Evolutionary conservation across 257 asterid genomes (phyloP).

Genomic region (Voacanga thouarsii): DNA sequence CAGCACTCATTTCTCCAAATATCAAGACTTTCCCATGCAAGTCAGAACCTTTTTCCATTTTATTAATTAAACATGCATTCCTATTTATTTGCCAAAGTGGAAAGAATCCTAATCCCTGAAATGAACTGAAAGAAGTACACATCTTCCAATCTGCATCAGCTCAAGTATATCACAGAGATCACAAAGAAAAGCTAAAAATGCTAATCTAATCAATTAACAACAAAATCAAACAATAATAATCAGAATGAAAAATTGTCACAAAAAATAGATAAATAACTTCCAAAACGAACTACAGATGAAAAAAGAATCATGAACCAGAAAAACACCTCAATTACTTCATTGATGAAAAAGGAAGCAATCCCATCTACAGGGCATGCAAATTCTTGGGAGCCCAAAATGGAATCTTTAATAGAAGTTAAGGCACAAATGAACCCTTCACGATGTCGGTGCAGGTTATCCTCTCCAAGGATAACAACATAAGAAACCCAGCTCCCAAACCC

Average conservation of each 20-base stretch:
- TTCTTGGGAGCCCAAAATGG: constrained; percentile 41
- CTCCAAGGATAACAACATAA: constrained; percentile 41
- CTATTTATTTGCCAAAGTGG: background rate
- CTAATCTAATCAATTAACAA: background rate
- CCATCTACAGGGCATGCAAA: constrained; percentile 41
- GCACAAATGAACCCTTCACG: constrained; percentile 52
- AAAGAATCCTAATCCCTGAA: background rate
- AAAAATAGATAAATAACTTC: background rate
- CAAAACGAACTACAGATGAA: background rate
- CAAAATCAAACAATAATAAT: background rate
- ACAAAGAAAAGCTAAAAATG: background rate
- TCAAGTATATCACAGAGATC: background rate
- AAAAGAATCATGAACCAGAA: constrained; percentile 2
- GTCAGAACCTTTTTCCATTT: background rate
- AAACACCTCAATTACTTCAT: constrained; percentile 68
- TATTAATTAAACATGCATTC: background rate
- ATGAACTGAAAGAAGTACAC: background rate
- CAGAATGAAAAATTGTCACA: background rate
- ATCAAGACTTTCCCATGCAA: background rate
- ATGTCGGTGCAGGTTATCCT: constrained; percentile 43
- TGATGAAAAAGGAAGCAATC: constrained; percentile 32
- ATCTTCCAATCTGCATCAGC: background rate
- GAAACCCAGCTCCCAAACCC: constrained; percentile 41
- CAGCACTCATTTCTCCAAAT: background rate
- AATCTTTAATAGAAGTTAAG: constrained; percentile 51